Percentiles rank a stretch among this genome's conserved stretches.
Evolutionary conservation across 768 basidiomycete genomes (phyloP).

Genomic region (Pholiota conissans): DNA sequence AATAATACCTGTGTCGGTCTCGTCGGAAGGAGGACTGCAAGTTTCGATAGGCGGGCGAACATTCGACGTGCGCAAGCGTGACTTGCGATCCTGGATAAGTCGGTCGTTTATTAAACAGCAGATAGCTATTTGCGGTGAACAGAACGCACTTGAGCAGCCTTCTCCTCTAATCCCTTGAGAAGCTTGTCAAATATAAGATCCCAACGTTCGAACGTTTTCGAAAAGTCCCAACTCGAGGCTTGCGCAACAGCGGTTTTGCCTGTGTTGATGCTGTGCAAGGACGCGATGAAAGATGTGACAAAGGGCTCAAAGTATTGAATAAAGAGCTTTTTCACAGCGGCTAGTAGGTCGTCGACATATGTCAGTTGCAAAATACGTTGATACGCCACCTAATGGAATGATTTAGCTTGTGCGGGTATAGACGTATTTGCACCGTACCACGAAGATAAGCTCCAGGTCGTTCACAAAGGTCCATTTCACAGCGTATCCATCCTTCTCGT

Average conservation of each 20-base stretch:
- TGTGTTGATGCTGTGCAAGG: conserved; percentile 63
- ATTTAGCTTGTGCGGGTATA: conserved; percentile 8
- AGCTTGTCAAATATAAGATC: conserved; percentile 78
- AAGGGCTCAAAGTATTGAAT: conserved; percentile 86
- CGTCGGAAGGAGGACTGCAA: conserved; percentile 57
- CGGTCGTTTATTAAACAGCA: conserved; percentile 6
- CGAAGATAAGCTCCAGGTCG: conserved; percentile 94
- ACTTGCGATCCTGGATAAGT: conserved; percentile 64
- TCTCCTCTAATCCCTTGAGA: conserved; percentile 71
- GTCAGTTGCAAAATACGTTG: conserved; percentile 94
- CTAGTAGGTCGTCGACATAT: conserved; percentile 88
- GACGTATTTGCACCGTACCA: conserved; percentile 52
- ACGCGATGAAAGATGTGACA: conserved; percentile 79
- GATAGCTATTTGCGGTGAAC: background rate
- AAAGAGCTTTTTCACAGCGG: conserved; percentile 80
- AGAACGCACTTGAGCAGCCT: conserved; percentile 59
- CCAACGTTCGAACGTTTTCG: conserved; percentile 75
- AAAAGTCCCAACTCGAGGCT: conserved; percentile 63
- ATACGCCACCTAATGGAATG: conserved; percentile 76
- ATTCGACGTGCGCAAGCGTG: conserved; percentile 48
- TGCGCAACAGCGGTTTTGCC: conserved; percentile 42
- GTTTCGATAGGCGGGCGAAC: conserved; percentile 35
- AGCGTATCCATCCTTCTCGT: conserved; percentile 93
- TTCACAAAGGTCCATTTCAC: conserved; percentile 95
- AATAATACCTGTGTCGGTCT: conserved; percentile 52